A percentile compares a stretch with the other conserved stretches of the same genome.
Evolutionary conservation across 2,329 filamentous ascomycete species (phyloP).

Genomic region (Scytalidium lignicola): DNA sequence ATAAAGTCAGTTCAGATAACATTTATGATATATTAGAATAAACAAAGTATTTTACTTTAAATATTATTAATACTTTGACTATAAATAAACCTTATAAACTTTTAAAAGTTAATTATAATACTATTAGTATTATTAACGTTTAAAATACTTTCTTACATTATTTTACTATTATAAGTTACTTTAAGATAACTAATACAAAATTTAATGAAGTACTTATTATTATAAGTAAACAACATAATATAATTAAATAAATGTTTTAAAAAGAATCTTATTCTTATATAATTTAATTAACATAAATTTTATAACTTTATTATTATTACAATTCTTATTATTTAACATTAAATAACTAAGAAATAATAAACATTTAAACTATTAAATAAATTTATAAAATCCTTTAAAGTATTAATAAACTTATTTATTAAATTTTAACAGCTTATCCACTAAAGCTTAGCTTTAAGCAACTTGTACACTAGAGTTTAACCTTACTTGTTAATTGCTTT

Average conservation of each 20-base stretch:
- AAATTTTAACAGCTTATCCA: too few relatives aligned
- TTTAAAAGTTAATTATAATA: neutral
- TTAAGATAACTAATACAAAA: neutral
- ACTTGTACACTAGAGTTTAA: too few relatives aligned
- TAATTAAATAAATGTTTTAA: conserved; percentile 2
- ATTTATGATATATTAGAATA: conserved; percentile 1
- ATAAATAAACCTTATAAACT: neutral
- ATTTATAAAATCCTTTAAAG: neutral
- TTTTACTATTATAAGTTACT: neutral
- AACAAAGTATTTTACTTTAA: conserved; percentile 3
- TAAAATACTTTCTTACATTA: neutral
- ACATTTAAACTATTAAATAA: neutral
- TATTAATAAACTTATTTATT: too few relatives aligned
- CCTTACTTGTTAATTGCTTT: too few relatives aligned
- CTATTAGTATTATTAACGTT: neutral
- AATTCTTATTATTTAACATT: neutral
- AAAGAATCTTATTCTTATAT: conserved; percentile 4
- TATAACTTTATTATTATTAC: conserved; percentile 1
- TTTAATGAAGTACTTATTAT: neutral
- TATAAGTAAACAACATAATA: conserved; percentile 1
- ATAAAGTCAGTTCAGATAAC: neutral
- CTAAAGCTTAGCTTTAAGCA: too few relatives aligned
- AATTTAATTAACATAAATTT: neutral
- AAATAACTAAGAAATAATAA: neutral
- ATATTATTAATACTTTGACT: conserved; percentile 2